Evolutionary conservation across 192 early-diverging fungal genomes (phyloP).

Genomic region (Coemansia sp.): DNA sequence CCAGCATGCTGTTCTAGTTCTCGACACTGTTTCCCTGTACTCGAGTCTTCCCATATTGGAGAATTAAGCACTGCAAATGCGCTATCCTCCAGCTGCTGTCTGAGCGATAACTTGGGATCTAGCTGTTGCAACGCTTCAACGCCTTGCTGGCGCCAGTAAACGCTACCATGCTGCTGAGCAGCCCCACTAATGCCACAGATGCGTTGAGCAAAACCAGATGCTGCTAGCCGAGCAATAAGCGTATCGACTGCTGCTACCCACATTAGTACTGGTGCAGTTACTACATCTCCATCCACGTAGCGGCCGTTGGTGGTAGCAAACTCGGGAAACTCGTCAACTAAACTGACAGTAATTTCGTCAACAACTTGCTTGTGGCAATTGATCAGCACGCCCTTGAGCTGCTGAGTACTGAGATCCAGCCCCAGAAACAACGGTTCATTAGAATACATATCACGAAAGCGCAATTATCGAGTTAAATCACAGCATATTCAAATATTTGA

Average conservation of each 20-base stretch:
- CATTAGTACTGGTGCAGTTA: slow-evolving; percentile 69
- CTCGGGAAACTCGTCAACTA: slow-evolving; percentile 63
- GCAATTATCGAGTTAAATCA: background rate
- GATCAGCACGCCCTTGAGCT: slow-evolving; percentile 67
- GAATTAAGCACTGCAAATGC: slow-evolving; percentile 55
- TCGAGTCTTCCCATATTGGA: slow-evolving; percentile 84
- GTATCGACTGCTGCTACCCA: slow-evolving; percentile 74
- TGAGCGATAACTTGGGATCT: slow-evolving; percentile 32
- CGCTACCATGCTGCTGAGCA: slow-evolving; percentile 85
- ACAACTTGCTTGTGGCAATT: slow-evolving; percentile 27
- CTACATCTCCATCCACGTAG: slow-evolving; percentile 51
- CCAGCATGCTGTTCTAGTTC: slow-evolving; percentile 63
- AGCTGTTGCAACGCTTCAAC: slow-evolving; percentile 45
- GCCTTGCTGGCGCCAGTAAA: slow-evolving; percentile 67
- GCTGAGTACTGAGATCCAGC: slow-evolving; percentile 75
- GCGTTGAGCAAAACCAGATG: slow-evolving; percentile 30
- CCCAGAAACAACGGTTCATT: slow-evolving; percentile 59
- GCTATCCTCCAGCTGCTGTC: slow-evolving; percentile 54
- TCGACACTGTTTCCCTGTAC: slow-evolving; percentile 63
- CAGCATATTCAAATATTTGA: no score
- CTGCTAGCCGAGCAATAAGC: slow-evolving; percentile 55
- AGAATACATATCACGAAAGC: background rate
- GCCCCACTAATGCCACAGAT: slow-evolving; percentile 64
- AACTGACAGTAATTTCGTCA: slow-evolving; percentile 57
- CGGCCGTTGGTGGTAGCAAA: slow-evolving; percentile 55